Percentiles rank a stretch among this genome's conserved stretches.
phyloP scores from a whole-genome alignment of 768 basidiomycete genomes.

The Lanmaoa pseudosensibilis region DNA sequence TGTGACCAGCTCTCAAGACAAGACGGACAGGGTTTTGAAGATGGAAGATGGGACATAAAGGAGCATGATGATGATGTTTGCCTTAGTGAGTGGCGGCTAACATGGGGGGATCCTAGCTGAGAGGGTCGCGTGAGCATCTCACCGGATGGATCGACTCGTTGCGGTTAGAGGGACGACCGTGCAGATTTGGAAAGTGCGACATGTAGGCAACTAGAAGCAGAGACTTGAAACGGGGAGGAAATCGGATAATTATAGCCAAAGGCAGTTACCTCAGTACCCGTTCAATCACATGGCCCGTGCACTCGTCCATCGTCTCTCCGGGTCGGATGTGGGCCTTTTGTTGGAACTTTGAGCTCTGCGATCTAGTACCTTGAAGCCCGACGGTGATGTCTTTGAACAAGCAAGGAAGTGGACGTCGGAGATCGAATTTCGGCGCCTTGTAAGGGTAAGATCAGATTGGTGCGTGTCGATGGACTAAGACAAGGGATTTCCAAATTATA shows the following conservation, averaged over 20 bases:
- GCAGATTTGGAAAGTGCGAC: neutral
- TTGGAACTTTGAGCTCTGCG: neutral
- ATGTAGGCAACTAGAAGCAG: neutral
- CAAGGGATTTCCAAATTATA: too few species aligned
- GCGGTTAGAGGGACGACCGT: too few species aligned
- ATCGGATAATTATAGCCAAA: neutral
- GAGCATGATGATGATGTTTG: neutral
- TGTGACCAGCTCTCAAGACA: too few species aligned
- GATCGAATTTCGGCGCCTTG: neutral
- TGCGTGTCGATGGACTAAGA: too few species aligned
- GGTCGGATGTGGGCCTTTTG: neutral
- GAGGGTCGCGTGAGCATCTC: neutral
- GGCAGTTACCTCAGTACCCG: neutral
- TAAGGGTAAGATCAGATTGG: too few species aligned
- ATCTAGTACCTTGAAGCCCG: too few species aligned
- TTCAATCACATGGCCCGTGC: neutral
- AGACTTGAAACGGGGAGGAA: neutral
- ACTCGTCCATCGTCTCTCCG: neutral
- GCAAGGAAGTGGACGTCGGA: neutral
- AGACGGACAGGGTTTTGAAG: neutral
- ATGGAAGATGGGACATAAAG: too few species aligned
- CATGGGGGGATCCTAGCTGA: neutral
- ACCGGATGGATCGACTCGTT: neutral
- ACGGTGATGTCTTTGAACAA: neutral
- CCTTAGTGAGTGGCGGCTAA: neutral